Percentiles rank a stretch among this genome's conserved stretches.
These are phyloP conservation scores for Oidiodendron maius DNA, from an alignment of 495 filamentous ascomycete species.

Conservation along the genomic window DNA sequence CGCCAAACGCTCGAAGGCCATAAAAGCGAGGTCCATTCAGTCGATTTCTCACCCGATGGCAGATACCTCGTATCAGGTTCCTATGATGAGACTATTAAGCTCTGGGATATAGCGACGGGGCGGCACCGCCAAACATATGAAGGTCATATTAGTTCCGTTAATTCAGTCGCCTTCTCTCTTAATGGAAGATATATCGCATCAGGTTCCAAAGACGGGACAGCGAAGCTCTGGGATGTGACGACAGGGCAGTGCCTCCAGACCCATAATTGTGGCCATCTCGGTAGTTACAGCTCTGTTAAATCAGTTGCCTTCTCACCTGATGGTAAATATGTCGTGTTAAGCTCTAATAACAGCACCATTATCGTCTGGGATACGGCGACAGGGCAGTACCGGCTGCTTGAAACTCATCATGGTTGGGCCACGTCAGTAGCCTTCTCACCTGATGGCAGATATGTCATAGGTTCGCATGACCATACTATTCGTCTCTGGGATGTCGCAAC, in stretches of 20 bases:
- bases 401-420: conserved; percentile 4
- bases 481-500: conserved; percentile 4
- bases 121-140: too few relatives aligned
- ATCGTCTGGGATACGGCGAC: conserved; percentile 19
- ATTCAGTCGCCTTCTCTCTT: background rate
- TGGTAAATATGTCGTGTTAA: background rate
- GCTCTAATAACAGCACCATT: background rate
- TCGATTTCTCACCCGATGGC: background rate
- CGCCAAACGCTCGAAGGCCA: background rate
- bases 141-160: background rate
- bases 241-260: conserved; percentile 12
- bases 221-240: conserved; percentile 20
- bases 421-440: conserved; percentile 4
- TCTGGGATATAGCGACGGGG: too few relatives aligned
- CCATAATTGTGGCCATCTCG: too few relatives aligned
- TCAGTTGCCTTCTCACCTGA: background rate
- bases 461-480: background rate
- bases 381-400: conserved; percentile 7
- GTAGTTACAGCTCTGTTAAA: background rate
- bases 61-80: background rate
- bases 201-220: conserved; percentile 8
- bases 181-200: conserved; percentile 5
- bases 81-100: background rate
- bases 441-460: conserved; percentile 2
- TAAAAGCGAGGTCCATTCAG: background rate